Evolutionary conservation across 106 monocot species (phyloP).

Genomic region (Dendrobium catenatum): DNA sequence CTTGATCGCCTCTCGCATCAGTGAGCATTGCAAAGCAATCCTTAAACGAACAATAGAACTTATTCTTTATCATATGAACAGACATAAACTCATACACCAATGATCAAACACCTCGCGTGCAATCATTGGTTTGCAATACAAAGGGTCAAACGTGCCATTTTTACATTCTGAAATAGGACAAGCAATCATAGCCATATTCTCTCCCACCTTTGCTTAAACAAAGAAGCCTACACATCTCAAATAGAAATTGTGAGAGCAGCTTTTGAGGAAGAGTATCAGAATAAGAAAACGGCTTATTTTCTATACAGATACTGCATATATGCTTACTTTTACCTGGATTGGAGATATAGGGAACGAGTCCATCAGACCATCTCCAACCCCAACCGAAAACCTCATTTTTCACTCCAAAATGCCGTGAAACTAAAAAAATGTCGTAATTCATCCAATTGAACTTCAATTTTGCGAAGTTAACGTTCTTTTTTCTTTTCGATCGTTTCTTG

Average conservation of each 20-base stretch:
- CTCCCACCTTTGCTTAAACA: constrained; percentile 29
- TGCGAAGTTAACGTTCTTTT: too few species aligned
- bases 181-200: constrained; percentile 14
- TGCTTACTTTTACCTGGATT: neutral
- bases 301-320: constrained; percentile 38
- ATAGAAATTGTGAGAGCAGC: constrained; percentile 46
- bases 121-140: constrained; percentile 28
- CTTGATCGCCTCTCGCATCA: constrained; percentile 11
- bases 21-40: constrained; percentile 46
- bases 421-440: too few species aligned
- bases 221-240: constrained; percentile 20
- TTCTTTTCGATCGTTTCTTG: too few species aligned
- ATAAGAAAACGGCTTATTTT: neutral
- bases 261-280: constrained; percentile 11
- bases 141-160: constrained; percentile 24
- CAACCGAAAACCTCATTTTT: too few species aligned
- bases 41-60: constrained; percentile 49
- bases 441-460: too few species aligned
- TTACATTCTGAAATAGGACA: constrained; percentile 35
- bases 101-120: constrained; percentile 16
- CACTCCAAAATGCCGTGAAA: too few species aligned
- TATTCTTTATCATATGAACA: constrained; percentile 27
- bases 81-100: constrained; percentile 46
- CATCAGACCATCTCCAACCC: too few species aligned
- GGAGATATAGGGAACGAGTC: neutral